Conservation (phyloP, 768 basidiomycete genomes). For the Tricholoma saponaceum region DNA sequence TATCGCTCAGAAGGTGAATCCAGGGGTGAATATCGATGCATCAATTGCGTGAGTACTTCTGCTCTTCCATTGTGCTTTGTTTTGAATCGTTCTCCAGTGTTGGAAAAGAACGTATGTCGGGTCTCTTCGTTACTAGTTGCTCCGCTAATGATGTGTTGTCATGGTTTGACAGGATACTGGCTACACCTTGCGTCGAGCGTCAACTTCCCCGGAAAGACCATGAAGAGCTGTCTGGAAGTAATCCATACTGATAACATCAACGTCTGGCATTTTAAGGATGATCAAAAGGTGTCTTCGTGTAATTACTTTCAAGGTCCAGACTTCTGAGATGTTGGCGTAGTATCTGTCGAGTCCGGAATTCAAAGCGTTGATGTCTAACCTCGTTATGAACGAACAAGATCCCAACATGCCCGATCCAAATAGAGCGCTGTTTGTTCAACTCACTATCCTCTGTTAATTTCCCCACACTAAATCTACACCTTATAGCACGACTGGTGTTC, state of each 20-base stretch:
- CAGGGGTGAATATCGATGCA: too few relatives aligned
- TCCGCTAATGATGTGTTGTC: too few relatives aligned
- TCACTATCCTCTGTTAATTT: neutral
- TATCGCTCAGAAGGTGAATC: too few relatives aligned
- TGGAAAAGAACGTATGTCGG: too few relatives aligned
- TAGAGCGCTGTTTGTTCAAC: constrained; percentile 4
- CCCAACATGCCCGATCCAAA: neutral
- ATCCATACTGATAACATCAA: constrained; percentile 16
- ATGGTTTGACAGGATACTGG: constrained; percentile 20
- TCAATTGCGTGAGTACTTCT: neutral
- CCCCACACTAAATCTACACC: neutral
- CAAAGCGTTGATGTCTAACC: constrained; percentile 14
- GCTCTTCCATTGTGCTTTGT: neutral
- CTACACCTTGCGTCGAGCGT: constrained; percentile 18
- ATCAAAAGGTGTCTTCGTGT: constrained; percentile 9
- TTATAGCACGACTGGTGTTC: constrained; percentile 7
- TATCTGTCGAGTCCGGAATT: constrained; percentile 14
- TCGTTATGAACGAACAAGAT: constrained; percentile 4
- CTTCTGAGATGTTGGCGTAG: constrained; percentile 1
- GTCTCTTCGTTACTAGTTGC: too few relatives aligned
- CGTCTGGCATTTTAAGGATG: constrained; percentile 23
- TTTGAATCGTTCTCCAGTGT: neutral
- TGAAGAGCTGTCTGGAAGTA: too few relatives aligned
- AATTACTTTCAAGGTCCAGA: neutral
- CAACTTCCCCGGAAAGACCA: neutral